Evolutionary conservation across 805 yeast genomes (phyloP), one percentile per base, ranked within the genome.

Genomic region (Candida quercuum): DNA sequence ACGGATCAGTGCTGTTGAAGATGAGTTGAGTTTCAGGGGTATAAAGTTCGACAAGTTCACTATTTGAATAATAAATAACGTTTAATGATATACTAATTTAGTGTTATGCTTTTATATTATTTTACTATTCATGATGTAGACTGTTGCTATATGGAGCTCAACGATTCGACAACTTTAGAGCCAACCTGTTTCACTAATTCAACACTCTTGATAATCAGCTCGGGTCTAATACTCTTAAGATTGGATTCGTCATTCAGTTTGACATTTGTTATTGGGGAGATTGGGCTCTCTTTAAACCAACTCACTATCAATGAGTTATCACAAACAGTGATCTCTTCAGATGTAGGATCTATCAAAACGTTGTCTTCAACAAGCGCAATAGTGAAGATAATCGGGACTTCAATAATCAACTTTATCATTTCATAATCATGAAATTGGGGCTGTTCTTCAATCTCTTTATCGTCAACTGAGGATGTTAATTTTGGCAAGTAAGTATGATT

Each of bases 391-490:
- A 91, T 59, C 0, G 97, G 95, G 0, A 94, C 91, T 60, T 76
- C 27, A 53, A 69, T 38, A 47, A 67, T 20, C 81, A 76, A 42
- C 64, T 66, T 51, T 68, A 81, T 89, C 84, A 91, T 47, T 44
- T 66, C 71, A 48, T 87, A 95, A 52, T 89, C 97, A 28, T 89
- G 79, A 51, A 91, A 89, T 0, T 86, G 82, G 1, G 97, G 97
- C 45, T 85, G 81, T 58, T 89, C 96, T 55, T 83, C 95, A 16
- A 86, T 75, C 41, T 54, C 63, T 33, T 57, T 50, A 47, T 78
- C 83, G 51, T 85, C 79, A 23, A 78, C 77, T 23, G 78, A 75
- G 13, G 94, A 83, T 2, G 76, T 66, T 37, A 87, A 62, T 32
- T 77, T 67, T 6, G 97, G 97, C 36, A 89, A 66, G 40, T 69